Base-by-base conservation (phyloP, 768 basidiomycete genomes). In the Rhizopogon vinicolor region DNA sequence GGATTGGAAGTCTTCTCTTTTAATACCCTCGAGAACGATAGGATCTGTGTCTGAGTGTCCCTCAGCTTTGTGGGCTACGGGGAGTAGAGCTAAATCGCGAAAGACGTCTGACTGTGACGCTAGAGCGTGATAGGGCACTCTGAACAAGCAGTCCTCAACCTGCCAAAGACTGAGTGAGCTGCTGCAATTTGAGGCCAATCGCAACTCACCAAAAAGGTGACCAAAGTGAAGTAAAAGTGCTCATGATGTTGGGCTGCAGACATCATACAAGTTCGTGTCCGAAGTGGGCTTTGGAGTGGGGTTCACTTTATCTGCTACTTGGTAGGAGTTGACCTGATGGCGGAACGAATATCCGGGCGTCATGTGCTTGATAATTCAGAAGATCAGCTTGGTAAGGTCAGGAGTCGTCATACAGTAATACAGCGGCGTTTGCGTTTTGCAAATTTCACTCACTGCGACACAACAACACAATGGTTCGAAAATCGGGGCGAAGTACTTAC, bases 111-210 rank as follows among this genome's bases (percentile, higher is more conserved):
- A 68, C 16, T 59, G 58, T n/a, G 57, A 55, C 31, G 70, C 63
- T 33, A 70, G 37, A 1, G 52, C 25, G 18, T 56, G 50, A 14
- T 62, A 58, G 16, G 70, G 71, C 6, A 72, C 51, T 50, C 56
- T 68, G 57, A 64, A 71, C 31, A 69, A 52, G 41, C 48, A 18
- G 41, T 62, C 45, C 48, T 68, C 70, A 7, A 71, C 68, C 68
- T 70, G 4, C 8, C 16, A 13, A 25, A 25, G 3, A 45, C 29
- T 19, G 31, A 33, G 33, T 33, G 13, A 35, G 46, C 12, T 48
- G 46, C 18, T 35, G 18, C 33, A 14, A 1, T 31, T 35, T 13
- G 18, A 8, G 13, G 33, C 33, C 2, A 12, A 35, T 35, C 8
- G 19, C 6, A 19, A 29, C 51, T 16, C 49, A 63, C 62, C 10